Evolutionary conservation across 352 stramenopile species (phyloP).

Genomic region (Phytophthora pini): DNA sequence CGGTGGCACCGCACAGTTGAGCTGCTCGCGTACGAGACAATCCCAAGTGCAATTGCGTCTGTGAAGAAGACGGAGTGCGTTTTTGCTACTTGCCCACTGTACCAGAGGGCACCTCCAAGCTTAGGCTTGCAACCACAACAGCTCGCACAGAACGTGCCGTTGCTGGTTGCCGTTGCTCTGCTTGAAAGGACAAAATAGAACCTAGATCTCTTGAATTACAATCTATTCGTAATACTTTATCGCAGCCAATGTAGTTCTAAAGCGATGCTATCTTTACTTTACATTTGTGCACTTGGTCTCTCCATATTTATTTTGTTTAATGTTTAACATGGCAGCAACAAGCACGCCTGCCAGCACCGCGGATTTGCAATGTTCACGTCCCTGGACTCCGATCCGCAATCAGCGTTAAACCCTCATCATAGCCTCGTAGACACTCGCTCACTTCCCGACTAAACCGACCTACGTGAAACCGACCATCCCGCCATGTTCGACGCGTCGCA

Average conservation of each 20-base stretch:
- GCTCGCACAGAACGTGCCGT: not conserved
- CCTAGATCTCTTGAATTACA: no score
- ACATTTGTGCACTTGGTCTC: no score
- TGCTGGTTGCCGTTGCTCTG: not conserved
- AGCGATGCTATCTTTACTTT: no score
- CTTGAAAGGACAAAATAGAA: no score
- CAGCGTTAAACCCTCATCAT: not conserved
- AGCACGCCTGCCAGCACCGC: not conserved
- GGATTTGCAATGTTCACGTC: slow-evolving; percentile 15
- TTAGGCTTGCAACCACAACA: not conserved
- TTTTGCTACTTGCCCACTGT: slow-evolving; percentile 3
- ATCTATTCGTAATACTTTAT: no score
- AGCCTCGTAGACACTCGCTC: not conserved
- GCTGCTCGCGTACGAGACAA: not conserved
- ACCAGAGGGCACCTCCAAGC: not conserved
- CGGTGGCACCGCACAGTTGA: not conserved
- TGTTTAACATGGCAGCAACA: not conserved
- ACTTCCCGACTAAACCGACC: slow-evolving; percentile 1
- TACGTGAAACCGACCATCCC: not conserved
- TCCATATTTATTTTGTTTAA: no score
- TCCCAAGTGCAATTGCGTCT: slow-evolving; percentile 5
- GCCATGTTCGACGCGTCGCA: slow-evolving; percentile 21
- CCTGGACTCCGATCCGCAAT: slow-evolving; percentile 1
- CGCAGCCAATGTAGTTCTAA: no score
- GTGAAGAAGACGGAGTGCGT: not conserved